Percentiles rank a stretch among this genome's conserved stretches.
phyloP scores from a whole-genome alignment of 139 green algal species.

The Coelastrella sp. region DNA sequence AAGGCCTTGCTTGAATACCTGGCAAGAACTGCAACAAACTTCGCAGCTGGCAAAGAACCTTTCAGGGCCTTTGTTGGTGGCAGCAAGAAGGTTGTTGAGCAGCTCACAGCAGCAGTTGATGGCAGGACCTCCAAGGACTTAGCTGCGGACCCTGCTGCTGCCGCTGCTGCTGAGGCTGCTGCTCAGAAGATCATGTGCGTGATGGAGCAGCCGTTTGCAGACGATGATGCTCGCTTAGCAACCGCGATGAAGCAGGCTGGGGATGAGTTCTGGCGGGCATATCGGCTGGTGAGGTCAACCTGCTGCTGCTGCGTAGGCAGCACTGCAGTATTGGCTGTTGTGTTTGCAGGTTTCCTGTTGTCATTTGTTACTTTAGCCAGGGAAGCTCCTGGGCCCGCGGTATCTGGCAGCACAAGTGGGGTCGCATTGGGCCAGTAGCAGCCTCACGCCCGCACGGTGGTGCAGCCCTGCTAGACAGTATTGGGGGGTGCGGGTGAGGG shows the following conservation, averaged over 20 bases:
- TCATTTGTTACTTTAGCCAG: too few relatives aligned
- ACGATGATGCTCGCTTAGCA: background rate
- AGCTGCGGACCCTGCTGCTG: background rate
- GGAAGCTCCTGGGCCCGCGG: too few relatives aligned
- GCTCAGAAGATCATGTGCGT: background rate
- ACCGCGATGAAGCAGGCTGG: conserved; percentile 20
- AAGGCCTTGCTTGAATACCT: background rate
- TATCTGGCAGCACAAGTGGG: too few relatives aligned
- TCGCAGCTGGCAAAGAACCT: conserved; percentile 46
- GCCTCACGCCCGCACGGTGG: too few relatives aligned
- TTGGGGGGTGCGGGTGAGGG: too few relatives aligned
- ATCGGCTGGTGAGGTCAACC: conserved; percentile 7
- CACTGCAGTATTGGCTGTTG: too few relatives aligned
- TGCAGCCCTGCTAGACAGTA: too few relatives aligned
- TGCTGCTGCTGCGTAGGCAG: too few relatives aligned
- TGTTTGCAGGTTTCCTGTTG: too few relatives aligned
- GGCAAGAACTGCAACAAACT: background rate
- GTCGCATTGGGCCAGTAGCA: too few relatives aligned
- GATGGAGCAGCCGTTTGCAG: conserved; percentile 20
- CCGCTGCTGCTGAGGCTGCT: background rate
- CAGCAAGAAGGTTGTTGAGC: background rate
- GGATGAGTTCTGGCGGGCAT: conserved; percentile 23
- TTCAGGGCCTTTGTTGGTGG: conserved; percentile 27
- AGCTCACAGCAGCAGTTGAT: background rate
- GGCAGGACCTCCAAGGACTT: background rate